Conservation (phyloP, 768 basidiomycete genomes). For the Royoungia palumana region DNA sequence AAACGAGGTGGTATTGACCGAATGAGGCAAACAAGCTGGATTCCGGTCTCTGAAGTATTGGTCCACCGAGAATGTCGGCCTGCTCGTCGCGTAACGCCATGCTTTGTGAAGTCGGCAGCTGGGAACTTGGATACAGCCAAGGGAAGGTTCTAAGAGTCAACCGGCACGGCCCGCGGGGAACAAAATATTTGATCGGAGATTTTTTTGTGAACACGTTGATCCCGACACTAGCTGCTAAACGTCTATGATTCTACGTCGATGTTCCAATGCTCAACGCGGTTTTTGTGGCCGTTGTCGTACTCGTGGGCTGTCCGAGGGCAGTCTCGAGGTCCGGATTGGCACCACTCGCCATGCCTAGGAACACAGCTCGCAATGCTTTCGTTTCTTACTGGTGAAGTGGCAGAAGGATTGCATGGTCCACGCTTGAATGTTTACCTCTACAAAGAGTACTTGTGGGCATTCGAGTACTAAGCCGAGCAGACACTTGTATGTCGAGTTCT, state of each 20-base stretch:
- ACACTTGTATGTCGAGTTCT: constrained; percentile 30
- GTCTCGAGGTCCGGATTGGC: not conserved
- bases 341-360: constrained; percentile 77
- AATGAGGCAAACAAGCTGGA: constrained; percentile 28
- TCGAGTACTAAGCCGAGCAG: constrained; percentile 75
- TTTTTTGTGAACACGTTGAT: not conserved
- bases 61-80: constrained; percentile 69
- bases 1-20: constrained; percentile 35
- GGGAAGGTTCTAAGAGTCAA: constrained; percentile 4
- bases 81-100: constrained; percentile 59
- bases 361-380: constrained; percentile 72
- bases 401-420: constrained; percentile 67
- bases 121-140: constrained; percentile 24
- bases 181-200: constrained; percentile 25
- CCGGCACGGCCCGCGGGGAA: constrained; percentile 22
- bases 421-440: constrained; percentile 65
- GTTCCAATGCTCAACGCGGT: too few relatives aligned
- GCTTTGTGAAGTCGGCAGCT: constrained; percentile 20
- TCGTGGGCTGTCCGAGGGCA: not conserved
- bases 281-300: not conserved
- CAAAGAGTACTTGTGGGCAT: constrained; percentile 43
- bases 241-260: not conserved
- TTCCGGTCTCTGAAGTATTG: constrained; percentile 39
- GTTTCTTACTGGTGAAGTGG: constrained; percentile 78
- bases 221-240: too few relatives aligned